Conservation (phyloP, 805 yeast genomes). For the Kodamaea neixiangensis region DNA sequence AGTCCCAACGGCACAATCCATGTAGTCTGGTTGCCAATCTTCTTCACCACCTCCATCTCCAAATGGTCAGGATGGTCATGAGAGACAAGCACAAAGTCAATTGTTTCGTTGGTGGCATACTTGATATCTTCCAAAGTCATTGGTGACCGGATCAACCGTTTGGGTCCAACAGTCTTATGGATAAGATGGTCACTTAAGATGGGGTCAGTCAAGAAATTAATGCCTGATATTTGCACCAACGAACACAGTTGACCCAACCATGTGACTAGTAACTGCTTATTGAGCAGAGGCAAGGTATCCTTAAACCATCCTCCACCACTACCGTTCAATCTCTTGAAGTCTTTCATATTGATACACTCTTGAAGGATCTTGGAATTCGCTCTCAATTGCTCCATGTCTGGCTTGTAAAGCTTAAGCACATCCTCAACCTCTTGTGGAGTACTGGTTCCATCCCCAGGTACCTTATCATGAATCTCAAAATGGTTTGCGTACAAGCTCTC, state of each 20-base stretch:
- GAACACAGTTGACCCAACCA: conserved; percentile 96
- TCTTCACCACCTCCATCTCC: conserved; percentile 59
- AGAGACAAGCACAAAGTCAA: conserved; percentile 73
- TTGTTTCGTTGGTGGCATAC: conserved; percentile 53
- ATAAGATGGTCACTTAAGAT: conserved; percentile 68
- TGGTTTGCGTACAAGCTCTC: conserved; percentile 49
- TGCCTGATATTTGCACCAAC: conserved; percentile 64
- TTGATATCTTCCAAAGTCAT: conserved; percentile 57
- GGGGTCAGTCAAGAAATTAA: conserved; percentile 87
- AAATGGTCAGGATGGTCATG: conserved; percentile 97
- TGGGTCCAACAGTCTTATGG: conserved; percentile 71
- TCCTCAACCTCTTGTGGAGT: conserved; percentile 43
- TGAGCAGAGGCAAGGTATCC: conserved; percentile 1
- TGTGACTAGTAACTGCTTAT: conserved; percentile 62
- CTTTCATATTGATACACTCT: conserved; percentile 23
- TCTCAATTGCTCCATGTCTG: conserved; percentile 51
- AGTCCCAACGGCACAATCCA: conserved; percentile 93
- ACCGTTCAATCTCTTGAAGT: conserved; percentile 18
- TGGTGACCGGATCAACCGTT: conserved; percentile 79
- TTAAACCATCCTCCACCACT: background rate
- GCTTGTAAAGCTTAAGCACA: conserved; percentile 59
- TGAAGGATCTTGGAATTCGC: conserved; percentile 32
- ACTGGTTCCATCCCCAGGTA: conserved; percentile 50
- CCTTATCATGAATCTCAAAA: conserved; percentile 37
- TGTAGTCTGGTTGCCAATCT: conserved; percentile 54